Evolutionary conservation across 1,284 basidiomycete species (phyloP).

Genomic region (Rhodotorula sp.): DNA sequence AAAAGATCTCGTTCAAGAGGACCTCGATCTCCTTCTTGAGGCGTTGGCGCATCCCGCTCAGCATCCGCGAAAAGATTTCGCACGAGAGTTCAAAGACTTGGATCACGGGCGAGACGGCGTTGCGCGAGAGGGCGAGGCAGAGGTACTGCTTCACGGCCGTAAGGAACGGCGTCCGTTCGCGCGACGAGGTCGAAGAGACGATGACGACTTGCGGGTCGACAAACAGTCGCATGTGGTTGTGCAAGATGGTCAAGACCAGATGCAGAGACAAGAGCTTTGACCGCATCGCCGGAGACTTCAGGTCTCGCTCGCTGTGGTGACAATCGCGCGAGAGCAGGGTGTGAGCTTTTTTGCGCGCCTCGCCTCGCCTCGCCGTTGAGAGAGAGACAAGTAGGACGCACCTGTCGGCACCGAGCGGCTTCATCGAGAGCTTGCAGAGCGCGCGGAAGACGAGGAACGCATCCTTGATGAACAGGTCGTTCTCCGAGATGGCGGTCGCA

Average conservation of each 20-base stretch:
- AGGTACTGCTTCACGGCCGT: conserved; percentile 94
- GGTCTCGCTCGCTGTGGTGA: conserved; percentile 72
- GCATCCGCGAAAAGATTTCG: conserved; percentile 96
- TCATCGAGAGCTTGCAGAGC: conserved; percentile 96
- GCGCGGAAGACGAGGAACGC: conserved; percentile 95
- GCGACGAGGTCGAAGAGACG: conserved; percentile 76
- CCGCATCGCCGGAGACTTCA: conserved; percentile 92
- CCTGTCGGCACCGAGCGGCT: conserved; percentile 76
- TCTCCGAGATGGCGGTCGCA: conserved; percentile 23
- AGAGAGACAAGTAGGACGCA: background rate
- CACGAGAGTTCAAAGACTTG: conserved; percentile 98
- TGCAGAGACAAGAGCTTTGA: conserved; percentile 90
- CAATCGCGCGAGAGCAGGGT: background rate
- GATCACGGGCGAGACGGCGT: conserved; percentile 90
- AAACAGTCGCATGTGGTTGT: conserved; percentile 84
- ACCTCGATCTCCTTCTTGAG: conserved; percentile 99
- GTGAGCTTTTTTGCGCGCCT: conserved; percentile 4
- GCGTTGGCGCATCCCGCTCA: conserved; percentile 89
- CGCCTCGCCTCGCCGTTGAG: background rate
- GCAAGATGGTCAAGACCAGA: conserved; percentile 85
- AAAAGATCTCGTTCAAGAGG: conserved; percentile 95
- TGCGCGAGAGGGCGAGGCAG: conserved; percentile 87
- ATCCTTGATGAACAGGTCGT: conserved; percentile 72
- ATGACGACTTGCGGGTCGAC: conserved; percentile 81
- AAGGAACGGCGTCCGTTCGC: conserved; percentile 81